Conservation (phyloP, 345 rosid genomes). For the Brassica incana region DNA sequence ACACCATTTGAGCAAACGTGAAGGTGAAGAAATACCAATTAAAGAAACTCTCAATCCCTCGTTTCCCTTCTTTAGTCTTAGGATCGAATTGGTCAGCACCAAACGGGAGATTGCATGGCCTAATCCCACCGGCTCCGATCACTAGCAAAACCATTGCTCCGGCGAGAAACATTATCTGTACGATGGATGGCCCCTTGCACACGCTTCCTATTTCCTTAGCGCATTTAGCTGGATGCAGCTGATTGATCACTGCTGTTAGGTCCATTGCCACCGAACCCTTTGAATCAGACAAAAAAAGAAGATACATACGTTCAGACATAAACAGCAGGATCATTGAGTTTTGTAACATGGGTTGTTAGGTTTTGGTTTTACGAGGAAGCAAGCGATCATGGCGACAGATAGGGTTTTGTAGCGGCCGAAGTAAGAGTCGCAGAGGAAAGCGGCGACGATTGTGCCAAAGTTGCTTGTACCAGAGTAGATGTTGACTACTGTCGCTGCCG, state of each 20-base stretch:
- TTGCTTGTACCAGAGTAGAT: conserved; percentile 60
- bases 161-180: conserved; percentile 59
- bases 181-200: conserved; percentile 59
- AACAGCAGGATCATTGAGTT: background rate
- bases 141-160: conserved; percentile 51
- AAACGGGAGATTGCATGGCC: conserved; percentile 77
- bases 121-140: conserved; percentile 74
- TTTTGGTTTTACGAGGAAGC: conserved; percentile 52
- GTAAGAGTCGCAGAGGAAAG: conserved; percentile 66
- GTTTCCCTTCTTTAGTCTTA: conserved; percentile 56
- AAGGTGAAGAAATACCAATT: conserved; percentile 86
- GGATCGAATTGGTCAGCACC: conserved; percentile 82
- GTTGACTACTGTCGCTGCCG: conserved; percentile 55
- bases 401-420: conserved; percentile 69
- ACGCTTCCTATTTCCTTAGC: conserved; percentile 31
- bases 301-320: background rate
- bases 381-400: conserved; percentile 55
- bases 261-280: conserved; percentile 66
- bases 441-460: conserved; percentile 62
- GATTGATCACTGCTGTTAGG: conserved; percentile 53
- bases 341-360: background rate
- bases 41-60: conserved; percentile 73
- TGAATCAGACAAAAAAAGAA: background rate
- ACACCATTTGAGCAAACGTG: conserved; percentile 70
- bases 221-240: conserved; percentile 58